Evolutionary conservation across 108 stramenopile genomes (phyloP), one percentile per base, ranked within the genome.

Genomic region (Discostella stelligeroides): DNA sequence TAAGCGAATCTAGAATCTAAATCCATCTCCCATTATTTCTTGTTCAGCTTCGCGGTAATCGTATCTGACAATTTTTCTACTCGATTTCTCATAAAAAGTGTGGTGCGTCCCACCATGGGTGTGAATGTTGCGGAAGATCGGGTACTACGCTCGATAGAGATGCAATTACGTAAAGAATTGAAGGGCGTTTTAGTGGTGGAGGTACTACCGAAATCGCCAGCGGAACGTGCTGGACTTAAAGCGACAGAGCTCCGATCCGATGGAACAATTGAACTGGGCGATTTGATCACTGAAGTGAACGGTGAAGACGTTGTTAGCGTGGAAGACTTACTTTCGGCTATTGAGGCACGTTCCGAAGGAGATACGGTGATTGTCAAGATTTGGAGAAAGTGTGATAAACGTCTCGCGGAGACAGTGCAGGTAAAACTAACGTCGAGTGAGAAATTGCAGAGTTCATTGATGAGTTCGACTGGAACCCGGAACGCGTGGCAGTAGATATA

Each of bases 51-150:
- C 34, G 6, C 34, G 34, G n/a, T 34, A 34, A 34, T 34, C 34
- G 5, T 5, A 34, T 3, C 34, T 34, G 34, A 34, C 34, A 34
- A 5, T 6, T 34, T 6, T 34, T 34, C 34, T 3, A 5, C 6
- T 34, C 34, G 3, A 34, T 6, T 6, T 34, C 34, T 34, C 34
- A 34, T n/a, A n/a, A 34, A 34, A 34, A 34, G 34, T n/a, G 86
- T 89, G 8, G 79, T 83, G 27, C 80, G 92, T 1, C 92, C 95
- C n/a, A 83, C 88, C 13, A 69, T 96, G 61, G 95, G 95, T 20
- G 90, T 94, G 30, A 81, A 86, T 43, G 76, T 89, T 54, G 84
- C 82, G 7, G 86, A 86, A 37, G 86, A 89, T 50, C 53, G 84
- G 45, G 67, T 89, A 2, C 68, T 73, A 0, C 74, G 72, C 23